Evolutionary conservation across 2,329 filamentous ascomycete genomes (phyloP), one percentile per base, ranked within the genome.

Genomic region (Aureobasidium sp.): DNA sequence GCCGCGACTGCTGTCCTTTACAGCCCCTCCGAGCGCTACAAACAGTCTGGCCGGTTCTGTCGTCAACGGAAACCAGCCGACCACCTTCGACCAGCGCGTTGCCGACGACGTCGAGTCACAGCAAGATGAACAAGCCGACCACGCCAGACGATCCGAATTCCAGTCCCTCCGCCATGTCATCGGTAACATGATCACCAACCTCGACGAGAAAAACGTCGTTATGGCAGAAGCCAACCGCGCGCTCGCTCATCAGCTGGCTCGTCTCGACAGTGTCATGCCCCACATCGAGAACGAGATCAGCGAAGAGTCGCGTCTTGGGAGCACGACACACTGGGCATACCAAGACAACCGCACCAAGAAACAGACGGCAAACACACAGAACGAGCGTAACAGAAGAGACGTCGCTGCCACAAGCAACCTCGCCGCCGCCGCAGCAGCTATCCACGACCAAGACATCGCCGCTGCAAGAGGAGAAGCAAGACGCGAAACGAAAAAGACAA

Each of bases 181-280:
- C 49, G 81, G 85, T 59, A 86, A 90, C 61, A 86, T 97, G 76
- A 81, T 97, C 39, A 82, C 89, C 42, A 91, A 90, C 1, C 79
- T 97, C 32, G 93, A 98, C 65, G 93, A 98, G 71, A 98, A 98
- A 72, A 95, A 96, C 61, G 90, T 96, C 61, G 93, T 98, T 61
- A 86, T 97, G 54, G 86, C 88, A 32, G 94, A 91, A 14, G 91
- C 93, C 52, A 93, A 91, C 63, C 88, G 95, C 61, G 88, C 90
- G 40, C 80, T 97, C 11, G 82, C 88, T 59, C 88, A 87, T 65
- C 90, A 96, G 64, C 78, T 96, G 30, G 74, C 80, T 56, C 88
- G 94, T 49, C 83, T 96, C 64, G 87, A 95, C 66, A 85, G 87
- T 61, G 85, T 94, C 27, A 95, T 87, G 78, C 85, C 89, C 17